These are phyloP conservation scores for Euphorbia pulcherrima DNA, from an alignment of 345 rosid genomes.

Conservation along the genomic window DNA sequence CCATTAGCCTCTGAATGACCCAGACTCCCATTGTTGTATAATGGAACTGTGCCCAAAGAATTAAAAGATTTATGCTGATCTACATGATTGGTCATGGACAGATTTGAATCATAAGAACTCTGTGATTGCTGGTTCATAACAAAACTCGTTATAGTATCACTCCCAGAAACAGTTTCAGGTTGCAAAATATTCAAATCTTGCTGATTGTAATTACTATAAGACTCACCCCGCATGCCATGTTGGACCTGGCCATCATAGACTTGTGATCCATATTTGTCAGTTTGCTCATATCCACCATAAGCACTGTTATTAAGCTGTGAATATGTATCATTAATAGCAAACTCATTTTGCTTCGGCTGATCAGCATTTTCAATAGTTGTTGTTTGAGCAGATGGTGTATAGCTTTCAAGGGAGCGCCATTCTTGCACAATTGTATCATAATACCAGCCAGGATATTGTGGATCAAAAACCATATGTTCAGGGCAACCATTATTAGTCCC, in stretches of 20 bases:
- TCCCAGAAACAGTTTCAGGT: constrained; percentile 37
- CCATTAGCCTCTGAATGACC: constrained; percentile 54
- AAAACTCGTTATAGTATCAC: constrained; percentile 32
- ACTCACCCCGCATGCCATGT: constrained; percentile 45
- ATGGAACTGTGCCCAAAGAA: too few species aligned
- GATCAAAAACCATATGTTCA: constrained; percentile 81
- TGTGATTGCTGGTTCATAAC: constrained; percentile 46
- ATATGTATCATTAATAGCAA: constrained; percentile 30
- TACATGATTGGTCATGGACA: too few species aligned
- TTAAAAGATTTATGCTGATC: too few species aligned
- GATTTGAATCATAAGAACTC: constrained; percentile 38
- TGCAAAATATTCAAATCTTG: constrained; percentile 44
- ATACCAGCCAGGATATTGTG: constrained; percentile 95
- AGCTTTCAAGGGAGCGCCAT: constrained; percentile 70
- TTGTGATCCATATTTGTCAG: constrained; percentile 39
- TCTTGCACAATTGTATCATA: constrained; percentile 63
- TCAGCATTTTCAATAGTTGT: constrained; percentile 35
- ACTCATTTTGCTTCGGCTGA: constrained; percentile 58
- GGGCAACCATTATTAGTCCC: constrained; percentile 65
- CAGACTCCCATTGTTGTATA: too few species aligned
- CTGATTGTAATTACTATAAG: constrained; percentile 43
- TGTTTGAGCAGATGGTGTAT: constrained; percentile 50
- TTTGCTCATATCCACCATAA: constrained; percentile 38
- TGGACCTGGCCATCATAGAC: constrained; percentile 40
- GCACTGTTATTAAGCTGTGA: constrained; percentile 31